These are phyloP conservation scores for Leccinum truebloodii DNA, from an alignment of 768 basidiomycete genomes.

Conservation along the genomic window DNA sequence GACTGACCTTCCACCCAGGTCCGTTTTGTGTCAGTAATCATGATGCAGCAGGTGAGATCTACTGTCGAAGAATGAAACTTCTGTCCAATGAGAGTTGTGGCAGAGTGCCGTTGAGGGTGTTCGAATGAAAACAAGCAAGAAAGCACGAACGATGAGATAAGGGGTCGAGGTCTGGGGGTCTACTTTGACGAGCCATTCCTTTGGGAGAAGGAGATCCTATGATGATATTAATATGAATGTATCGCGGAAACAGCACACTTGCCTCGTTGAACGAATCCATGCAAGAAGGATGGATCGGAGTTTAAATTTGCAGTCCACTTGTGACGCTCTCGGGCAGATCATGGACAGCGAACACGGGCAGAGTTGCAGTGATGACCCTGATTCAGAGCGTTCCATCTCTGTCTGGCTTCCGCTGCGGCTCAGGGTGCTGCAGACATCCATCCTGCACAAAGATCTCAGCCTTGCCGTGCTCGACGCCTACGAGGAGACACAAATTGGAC, in stretches of 20 bases:
- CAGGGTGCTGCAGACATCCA: slow-evolving; percentile 36
- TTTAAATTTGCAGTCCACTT: slow-evolving; percentile 12
- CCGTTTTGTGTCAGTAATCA: slow-evolving; percentile 73
- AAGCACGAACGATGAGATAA: slow-evolving; percentile 66
- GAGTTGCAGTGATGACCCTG: slow-evolving; percentile 41
- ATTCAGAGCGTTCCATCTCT: slow-evolving; percentile 38
- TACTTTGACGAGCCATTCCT: slow-evolving; percentile 75
- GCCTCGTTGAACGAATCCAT: slow-evolving; percentile 50
- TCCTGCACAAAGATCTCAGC: slow-evolving; percentile 51
- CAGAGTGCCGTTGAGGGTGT: slow-evolving; percentile 5
- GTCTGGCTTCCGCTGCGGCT: slow-evolving; percentile 46
- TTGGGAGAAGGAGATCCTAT: slow-evolving; percentile 56
- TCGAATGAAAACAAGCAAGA: slow-evolving; percentile 7
- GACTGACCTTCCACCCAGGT: slow-evolving; percentile 73
- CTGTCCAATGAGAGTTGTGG: slow-evolving; percentile 37
- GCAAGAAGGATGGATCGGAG: slow-evolving; percentile 19
- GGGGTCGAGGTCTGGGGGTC: slow-evolving; percentile 60
- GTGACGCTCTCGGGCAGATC: not conserved
- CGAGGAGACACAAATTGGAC: slow-evolving; percentile 69
- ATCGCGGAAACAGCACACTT: not conserved
- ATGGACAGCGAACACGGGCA: slow-evolving; percentile 17
- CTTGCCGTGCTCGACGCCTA: slow-evolving; percentile 65
- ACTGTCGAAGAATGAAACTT: slow-evolving; percentile 61
- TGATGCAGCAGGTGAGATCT: slow-evolving; percentile 57
- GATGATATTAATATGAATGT: not conserved